Evolutionary conservation across 129 eudicot species (phyloP), one percentile per base, ranked within the genome.

Genomic region (Lonicera japonica): DNA sequence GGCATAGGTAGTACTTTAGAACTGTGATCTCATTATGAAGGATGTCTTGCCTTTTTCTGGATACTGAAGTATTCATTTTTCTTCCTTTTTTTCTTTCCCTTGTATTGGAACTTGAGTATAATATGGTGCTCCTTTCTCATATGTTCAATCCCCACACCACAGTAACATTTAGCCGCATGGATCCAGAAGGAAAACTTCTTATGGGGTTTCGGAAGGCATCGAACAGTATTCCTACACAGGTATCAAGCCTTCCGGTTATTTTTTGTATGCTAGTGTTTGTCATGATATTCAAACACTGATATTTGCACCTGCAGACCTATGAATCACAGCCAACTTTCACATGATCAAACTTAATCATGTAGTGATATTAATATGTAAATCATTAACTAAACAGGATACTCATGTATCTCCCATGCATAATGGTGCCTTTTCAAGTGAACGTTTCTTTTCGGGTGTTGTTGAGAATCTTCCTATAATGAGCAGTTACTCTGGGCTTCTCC

Each of bases 131-230:
- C 60, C 47, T 34, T 18, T 43, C 15, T 68, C 67, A n/a, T 47
- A 11, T 58, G 40, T 71, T 43, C 1, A 21, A 16, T 11, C 16
- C 36, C 51, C n/a, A 45, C 54, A 25, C 58, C 24, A 41, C 85
- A 92, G 99, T 92, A 64, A 92, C 95, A 13, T 92, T 92, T 74
- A 92, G 99, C 60, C 99, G 99, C 63, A 87, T 85, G 96, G 99
- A 92, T 70, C 99, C 99, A 15, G 95, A 78, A 72, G 99, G 95
- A 66, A 92, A 88, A 76, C 99, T 92, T 64, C 80, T 92, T 67
- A 87, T 92, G 95, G 99, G 99, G 58, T 92, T 84, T 52, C 84
- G 99, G 1, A 92, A 87, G 79, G 95, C 99, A 63, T 72, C 85
- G 29, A 72, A 63, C 46, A 57, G 63, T 77, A 50, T 75, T 56